Base-by-base conservation (phyloP, 2,329 filamentous ascomycete genomes). In the Macrophomina tecta region DNA sequence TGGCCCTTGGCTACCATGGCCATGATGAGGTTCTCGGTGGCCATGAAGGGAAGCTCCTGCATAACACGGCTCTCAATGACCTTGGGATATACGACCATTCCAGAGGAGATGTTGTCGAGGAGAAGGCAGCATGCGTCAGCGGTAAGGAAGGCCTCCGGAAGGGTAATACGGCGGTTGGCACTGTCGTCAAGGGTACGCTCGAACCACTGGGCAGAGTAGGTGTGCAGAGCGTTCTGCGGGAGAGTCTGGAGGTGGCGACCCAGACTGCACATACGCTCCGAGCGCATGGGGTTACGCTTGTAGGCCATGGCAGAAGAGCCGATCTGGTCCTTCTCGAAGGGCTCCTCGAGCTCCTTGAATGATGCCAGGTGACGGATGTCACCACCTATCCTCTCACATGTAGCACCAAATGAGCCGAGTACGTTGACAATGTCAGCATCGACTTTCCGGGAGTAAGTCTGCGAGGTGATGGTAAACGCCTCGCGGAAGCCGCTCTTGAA, bases 11-110 rank as follows among this genome's bases (percentile, higher is more conserved):
- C 87, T 34, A 90, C 87, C 66, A 94, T 84, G 71, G 87, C 88
- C 91, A 96, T 79, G 73, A 79, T 79, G 70, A 79, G 77, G 68
- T 73, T 82, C 73, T 85, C 84, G 7, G 89, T 93, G 7, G 89
- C 86, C 90, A 94, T 96, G 81, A 97, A 97, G 0, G 94, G 94
- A 14, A 97, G 86, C 79, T 96, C 91, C 69, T 89, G 86, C 71
- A 89, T 85, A 53, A 96, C 83, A 69, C 86, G 89, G 67, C 85
- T 83, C 68, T 85, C 82, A 76, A 96, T 92, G 66, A 89, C 84
- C 66, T 87, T 85, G 30, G 92, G 91, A 79, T 96, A 97, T 46
- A 97, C 86, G 46, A 97, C 86, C 73, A 92, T 82, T 58, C 86
- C 87, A 7, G 82, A 84, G 1, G 93, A 93, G 73, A 96, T 92